phyloP scores from a whole-genome alignment of 2,329 filamentous ascomycete genomes.

The Penicillium freii region DNA sequence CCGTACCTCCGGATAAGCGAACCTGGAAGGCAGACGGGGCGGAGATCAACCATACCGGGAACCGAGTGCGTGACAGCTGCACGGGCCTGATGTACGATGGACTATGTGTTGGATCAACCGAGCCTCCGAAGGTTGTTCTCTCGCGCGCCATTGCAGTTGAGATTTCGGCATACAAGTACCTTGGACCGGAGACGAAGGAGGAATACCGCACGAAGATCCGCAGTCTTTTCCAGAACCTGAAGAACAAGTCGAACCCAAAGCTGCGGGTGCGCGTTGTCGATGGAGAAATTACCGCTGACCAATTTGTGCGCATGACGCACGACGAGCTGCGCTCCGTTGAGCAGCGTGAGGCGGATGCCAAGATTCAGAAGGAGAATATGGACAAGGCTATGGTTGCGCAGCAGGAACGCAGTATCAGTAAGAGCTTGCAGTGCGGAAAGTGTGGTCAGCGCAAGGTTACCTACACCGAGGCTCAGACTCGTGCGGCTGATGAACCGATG shows the following conservation, averaged over 20 bases:
- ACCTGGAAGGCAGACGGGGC: slow-evolving; percentile 79
- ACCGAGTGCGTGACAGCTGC: slow-evolving; percentile 73
- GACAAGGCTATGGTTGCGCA: slow-evolving; percentile 93
- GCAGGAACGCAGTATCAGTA: slow-evolving; percentile 85
- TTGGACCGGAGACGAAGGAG: slow-evolving; percentile 66
- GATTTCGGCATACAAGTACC: slow-evolving; percentile 67
- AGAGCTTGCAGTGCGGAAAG: slow-evolving; percentile 82
- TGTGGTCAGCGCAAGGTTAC: slow-evolving; percentile 92
- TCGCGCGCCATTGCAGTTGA: slow-evolving; percentile 69
- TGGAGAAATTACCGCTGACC: slow-evolving; percentile 67
- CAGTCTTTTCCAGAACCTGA: slow-evolving; percentile 90
- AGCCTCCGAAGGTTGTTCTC: slow-evolving; percentile 65
- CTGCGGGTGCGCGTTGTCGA: slow-evolving; percentile 73
- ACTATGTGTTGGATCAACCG: slow-evolving; percentile 66
- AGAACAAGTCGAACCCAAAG: slow-evolving; percentile 80
- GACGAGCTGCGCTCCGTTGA: slow-evolving; percentile 89
- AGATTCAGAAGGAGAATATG: slow-evolving; percentile 89
- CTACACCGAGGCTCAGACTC: slow-evolving; percentile 94
- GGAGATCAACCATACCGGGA: slow-evolving; percentile 71
- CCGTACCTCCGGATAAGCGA: slow-evolving; percentile 69
- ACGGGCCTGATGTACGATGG: slow-evolving; percentile 94
- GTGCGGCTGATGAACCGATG: slow-evolving; percentile 87
- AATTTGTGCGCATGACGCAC: slow-evolving; percentile 81
- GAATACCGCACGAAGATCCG: slow-evolving; percentile 87
- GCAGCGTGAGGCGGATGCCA: slow-evolving; percentile 71